These are phyloP conservation scores for Suhomyces chickasaworum DNA, from an alignment of 1,139 yeast genomes.

Conservation along the genomic window DNA sequence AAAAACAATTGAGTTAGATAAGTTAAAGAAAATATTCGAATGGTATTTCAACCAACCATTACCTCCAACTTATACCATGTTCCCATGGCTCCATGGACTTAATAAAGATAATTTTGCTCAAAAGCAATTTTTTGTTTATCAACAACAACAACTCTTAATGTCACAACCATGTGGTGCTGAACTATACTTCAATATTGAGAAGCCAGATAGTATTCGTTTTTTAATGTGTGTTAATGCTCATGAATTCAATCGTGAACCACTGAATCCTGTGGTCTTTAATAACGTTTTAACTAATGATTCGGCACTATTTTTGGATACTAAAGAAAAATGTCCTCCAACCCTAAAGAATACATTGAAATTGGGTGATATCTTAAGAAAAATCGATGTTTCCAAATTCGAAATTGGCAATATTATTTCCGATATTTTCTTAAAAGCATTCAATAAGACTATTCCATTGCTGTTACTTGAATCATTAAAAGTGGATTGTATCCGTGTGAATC, in stretches of 20 bases:
- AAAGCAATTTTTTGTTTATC: slow-evolving; percentile 40
- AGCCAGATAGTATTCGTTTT: slow-evolving; percentile 35
- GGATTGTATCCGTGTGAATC: slow-evolving; percentile 48
- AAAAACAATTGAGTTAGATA: slow-evolving; percentile 28
- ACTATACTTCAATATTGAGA: slow-evolving; percentile 13
- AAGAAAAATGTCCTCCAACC: slow-evolving; percentile 16
- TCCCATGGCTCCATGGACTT: slow-evolving; percentile 91
- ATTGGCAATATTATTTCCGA: slow-evolving; percentile 27
- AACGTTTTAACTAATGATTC: slow-evolving; percentile 1
- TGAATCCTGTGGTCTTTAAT: slow-evolving; percentile 10
- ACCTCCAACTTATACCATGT: slow-evolving; percentile 69
- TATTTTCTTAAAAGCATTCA: slow-evolving; percentile 24
- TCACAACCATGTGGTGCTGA: slow-evolving; percentile 6
- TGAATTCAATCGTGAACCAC: slow-evolving; percentile 18
- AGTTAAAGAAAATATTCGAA: slow-evolving; percentile 38
- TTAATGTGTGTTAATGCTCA: slow-evolving; percentile 55
- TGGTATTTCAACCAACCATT: slow-evolving; percentile 55
- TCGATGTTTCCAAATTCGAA: slow-evolving; percentile 42
- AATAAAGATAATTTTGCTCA: slow-evolving; percentile 56
- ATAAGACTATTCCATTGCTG: slow-evolving; percentile 5
- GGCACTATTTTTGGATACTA: slow-evolving; percentile 7
- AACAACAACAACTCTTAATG: slow-evolving; percentile 23
- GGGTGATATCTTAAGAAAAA: slow-evolving; percentile 57
- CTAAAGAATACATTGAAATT: slow-evolving; percentile 66
- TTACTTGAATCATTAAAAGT: slow-evolving; percentile 29